Base-by-base conservation (phyloP, 2,329 filamentous ascomycete species). In the Sodiomyces alkalinus region DNA sequence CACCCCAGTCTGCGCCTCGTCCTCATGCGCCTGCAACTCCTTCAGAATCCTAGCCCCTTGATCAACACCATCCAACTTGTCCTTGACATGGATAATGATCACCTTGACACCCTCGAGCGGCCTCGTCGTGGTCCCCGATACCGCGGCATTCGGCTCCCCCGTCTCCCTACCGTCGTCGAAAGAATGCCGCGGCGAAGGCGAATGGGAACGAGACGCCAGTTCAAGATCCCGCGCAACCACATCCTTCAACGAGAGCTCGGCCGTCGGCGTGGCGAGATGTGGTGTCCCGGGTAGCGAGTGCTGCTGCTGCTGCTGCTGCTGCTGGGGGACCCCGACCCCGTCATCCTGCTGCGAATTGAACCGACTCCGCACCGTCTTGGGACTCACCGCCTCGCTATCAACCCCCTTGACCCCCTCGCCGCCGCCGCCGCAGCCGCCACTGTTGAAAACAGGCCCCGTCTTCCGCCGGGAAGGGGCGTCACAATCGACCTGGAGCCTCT, bases 71-170 rank as follows among this genome's bases (percentile, higher is more conserved):
- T 93, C 85, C 7, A 94, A 56, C 14, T 68, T 77, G 39, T 96
- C 87, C 49, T 98, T 98, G 44, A 96, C 70, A 47, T 98, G 90
- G 20, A 96, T 96, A 31, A 96, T 72, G 27, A 94, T 74, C 2
- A 98, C 61, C 37, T 74, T 79, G 17, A 96, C 48, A 0, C 83
- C 85, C 29, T 63, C 58, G 4, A 98, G 60, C 6, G 74, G 74
- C 44, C 46, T 40, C n/a, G 45, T 22, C 2, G 44, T n/a, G n/a
- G n/a, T n/a, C n/a, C n/a, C n/a, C n/a, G n/a, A n/a, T n/a, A n/a
- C n/a, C 4, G 36, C 34, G 26, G 25, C 29, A 9, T 28, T 26
- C 14, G 31, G 7, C n/a, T 33, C 22, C 28, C 29, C 19, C 17
- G 10, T 22, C 6, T 5, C 8, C 6, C 9, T 17, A 4, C 4